phyloP scores from a whole-genome alignment of 78 protist species.

The Speleostelium caveatum region DNA sequence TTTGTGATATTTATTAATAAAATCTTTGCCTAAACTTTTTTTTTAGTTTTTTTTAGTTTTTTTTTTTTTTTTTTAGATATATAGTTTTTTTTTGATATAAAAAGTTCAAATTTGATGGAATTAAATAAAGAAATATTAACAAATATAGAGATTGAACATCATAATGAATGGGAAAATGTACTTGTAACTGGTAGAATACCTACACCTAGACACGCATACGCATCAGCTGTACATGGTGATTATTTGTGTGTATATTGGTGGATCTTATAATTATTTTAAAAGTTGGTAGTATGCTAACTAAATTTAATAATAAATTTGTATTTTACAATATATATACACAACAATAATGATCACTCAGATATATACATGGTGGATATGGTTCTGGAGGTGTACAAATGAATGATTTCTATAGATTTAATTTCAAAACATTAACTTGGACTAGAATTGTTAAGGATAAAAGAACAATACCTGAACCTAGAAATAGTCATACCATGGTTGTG shows the following conservation, averaged over 20 bases:
- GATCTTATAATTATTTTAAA: too few species aligned
- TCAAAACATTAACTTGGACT: background rate
- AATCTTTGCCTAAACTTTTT: too few species aligned
- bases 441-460: slow-evolving; percentile 12
- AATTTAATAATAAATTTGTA: too few species aligned
- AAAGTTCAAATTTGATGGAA: background rate
- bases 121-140: background rate
- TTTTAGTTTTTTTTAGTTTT: background rate
- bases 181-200: slow-evolving; percentile 8
- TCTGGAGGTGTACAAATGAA: slow-evolving; percentile 13
- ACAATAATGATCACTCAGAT: too few species aligned
- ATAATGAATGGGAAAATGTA: background rate
- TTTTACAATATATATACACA: too few species aligned
- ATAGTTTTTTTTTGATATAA: too few species aligned
- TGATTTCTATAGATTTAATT: slow-evolving; percentile 42
- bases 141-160: background rate
- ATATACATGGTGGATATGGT: slow-evolving; percentile 50
- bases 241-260: background rate
- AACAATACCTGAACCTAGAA: background rate
- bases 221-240: background rate
- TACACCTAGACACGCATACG: slow-evolving; percentile 14
- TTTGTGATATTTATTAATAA: background rate
- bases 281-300: too few species aligned
- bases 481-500: slow-evolving; percentile 26
- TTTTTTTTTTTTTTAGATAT: too few species aligned